A percentile compares a stretch with the other conserved stretches of the same genome.
Conservation (phyloP, 2,329 filamentous ascomycete genomes). For the Sclerotinia minor region DNA sequence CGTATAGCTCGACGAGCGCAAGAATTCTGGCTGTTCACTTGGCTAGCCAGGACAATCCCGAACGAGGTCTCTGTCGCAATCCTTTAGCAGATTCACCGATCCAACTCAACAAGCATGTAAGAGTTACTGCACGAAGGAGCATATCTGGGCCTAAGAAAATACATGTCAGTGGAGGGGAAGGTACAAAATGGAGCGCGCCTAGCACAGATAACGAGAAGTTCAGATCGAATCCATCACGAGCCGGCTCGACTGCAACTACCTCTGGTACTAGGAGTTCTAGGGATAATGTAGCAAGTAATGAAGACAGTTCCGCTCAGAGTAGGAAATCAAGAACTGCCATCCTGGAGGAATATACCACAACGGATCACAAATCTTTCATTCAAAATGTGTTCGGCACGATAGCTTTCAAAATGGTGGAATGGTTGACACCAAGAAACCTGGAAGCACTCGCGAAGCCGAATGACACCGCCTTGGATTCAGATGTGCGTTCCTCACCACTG, state of each 20-base stretch:
- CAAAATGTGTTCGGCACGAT: constrained; percentile 66
- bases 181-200: background rate
- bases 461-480: background rate
- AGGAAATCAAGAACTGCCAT: constrained; percentile 11
- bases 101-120: constrained; percentile 17
- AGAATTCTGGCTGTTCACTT: constrained; percentile 78
- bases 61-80: constrained; percentile 63
- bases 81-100: constrained; percentile 26
- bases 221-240: background rate
- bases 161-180: background rate
- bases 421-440: constrained; percentile 58
- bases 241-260: background rate
- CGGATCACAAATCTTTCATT: constrained; percentile 62
- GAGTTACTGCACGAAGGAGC: constrained; percentile 3
- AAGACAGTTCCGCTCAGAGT: background rate
- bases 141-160: constrained; percentile 15
- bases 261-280: background rate
- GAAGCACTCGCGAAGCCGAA: constrained; percentile 30
- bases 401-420: constrained; percentile 69
- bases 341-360: constrained; percentile 43
- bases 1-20: constrained; percentile 79
- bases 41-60: constrained; percentile 76
- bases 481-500: background rate
- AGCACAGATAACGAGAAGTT: background rate
- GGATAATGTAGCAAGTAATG: background rate